Evolutionary conservation across 2,329 filamentous ascomycete species (phyloP).

Genomic region (Ophiocordyceps sinensis): DNA sequence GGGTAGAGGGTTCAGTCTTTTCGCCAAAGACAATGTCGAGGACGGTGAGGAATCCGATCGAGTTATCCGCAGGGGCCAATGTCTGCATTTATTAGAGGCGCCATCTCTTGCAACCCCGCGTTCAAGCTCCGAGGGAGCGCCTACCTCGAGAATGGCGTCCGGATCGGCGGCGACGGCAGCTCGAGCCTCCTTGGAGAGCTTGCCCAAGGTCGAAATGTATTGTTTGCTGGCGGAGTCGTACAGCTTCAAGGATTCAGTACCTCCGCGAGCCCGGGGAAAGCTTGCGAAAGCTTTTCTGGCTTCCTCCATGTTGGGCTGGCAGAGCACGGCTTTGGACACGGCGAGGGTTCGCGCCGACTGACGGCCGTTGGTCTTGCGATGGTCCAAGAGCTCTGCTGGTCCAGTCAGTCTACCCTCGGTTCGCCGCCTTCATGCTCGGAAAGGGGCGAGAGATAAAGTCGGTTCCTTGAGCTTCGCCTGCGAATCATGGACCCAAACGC

Average conservation of each 20-base stretch:
- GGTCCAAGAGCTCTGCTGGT: too few relatives aligned
- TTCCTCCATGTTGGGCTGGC: conserved; percentile 15
- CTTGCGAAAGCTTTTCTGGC: conserved; percentile 19
- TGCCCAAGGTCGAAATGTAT: conserved; percentile 23
- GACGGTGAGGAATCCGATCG: conserved; percentile 35
- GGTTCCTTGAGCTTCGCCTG: not conserved
- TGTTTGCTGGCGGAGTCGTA: conserved; percentile 25
- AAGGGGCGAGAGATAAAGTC: not conserved
- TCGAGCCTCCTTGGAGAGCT: conserved; percentile 19
- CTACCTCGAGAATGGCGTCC: conserved; percentile 26
- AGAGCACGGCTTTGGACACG: not conserved
- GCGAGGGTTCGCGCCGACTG: not conserved
- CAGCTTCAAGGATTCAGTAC: conserved; percentile 12
- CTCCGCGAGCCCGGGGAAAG: conserved; percentile 21
- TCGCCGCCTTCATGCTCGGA: too few relatives aligned
- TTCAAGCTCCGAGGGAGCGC: not conserved
- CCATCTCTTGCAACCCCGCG: too few relatives aligned
- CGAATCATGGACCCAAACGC: not conserved
- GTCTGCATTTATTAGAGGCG: conserved; percentile 15
- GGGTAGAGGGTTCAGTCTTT: conserved; percentile 12
- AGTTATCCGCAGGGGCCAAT: conserved; percentile 32
- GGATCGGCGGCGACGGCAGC: conserved; percentile 19
- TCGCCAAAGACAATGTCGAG: conserved; percentile 24
- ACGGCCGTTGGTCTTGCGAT: too few relatives aligned
- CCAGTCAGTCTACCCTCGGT: too few relatives aligned